Evolutionary conservation across 2,329 filamentous ascomycete species (phyloP), one percentile per base, ranked within the genome.

Genomic region (Pseudogymnoascus sp.): DNA sequence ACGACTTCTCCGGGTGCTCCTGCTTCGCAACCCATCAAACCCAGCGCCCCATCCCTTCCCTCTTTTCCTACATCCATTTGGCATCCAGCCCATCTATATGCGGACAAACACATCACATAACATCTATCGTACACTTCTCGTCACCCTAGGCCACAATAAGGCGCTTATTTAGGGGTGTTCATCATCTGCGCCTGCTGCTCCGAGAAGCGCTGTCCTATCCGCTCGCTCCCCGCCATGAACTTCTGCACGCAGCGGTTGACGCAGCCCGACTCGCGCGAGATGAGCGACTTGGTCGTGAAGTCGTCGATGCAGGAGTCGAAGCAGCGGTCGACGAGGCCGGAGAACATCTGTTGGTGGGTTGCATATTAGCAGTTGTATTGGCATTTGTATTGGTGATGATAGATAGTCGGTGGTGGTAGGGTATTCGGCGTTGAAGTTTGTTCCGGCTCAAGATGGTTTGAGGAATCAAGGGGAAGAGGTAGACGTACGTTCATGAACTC

Each of bases 231-330:
- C 76, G 95, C 94, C 82, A 97, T 88, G 78, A 91, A 91, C 82
- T 99, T 99, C 78, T 94, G 89, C 66, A 97, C 92, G 78, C 94
- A 99, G 72, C 92, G 90, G 79, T 91, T 87, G 72, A 97, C 87
- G 80, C 94, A 99, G 75, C 90, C 88, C 73, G 90, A 89, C 80
- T 99, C 94, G 75, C 91, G 88, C 69, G 87, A 84, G 66, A 90
- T 88, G 68, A 99, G 85, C 58, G 91, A 90, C 81, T 97, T 97
- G 79, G 92, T 96, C 73, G 92, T 96, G 84, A 99, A 99, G 82
- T 97, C 92, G 78, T 92, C 93, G 78, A 99, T 86, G 82, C 94
- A 99, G 78, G 94, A 89, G 75, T 91, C 88, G 84, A 99, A 99
- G 85, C 94, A 99, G 79, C 88, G 84, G 76, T 91, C 88, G 71